These are phyloP conservation scores for Schwanniomyces pseudopolymorphus DNA, from an alignment of 805 yeast species.

Conservation along the genomic window DNA sequence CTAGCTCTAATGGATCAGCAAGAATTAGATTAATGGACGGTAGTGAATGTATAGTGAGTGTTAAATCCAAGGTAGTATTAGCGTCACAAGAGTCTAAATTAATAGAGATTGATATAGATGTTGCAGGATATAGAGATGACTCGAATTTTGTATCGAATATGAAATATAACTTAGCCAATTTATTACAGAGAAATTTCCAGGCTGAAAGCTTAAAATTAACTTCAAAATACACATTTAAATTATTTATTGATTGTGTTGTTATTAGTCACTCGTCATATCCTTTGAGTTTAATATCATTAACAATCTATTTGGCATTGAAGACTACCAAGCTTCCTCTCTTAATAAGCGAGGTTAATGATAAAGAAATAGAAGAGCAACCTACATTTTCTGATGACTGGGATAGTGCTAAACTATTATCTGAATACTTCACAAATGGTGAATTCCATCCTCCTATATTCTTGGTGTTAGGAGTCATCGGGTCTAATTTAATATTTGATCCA, in stretches of 20 bases:
- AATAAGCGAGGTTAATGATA: slow-evolving; percentile 66
- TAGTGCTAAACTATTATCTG: slow-evolving; percentile 48
- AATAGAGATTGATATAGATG: slow-evolving; percentile 75
- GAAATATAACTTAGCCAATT: slow-evolving; percentile 57
- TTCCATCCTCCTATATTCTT: slow-evolving; percentile 76
- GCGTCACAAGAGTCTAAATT: slow-evolving; percentile 43
- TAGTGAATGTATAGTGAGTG: slow-evolving; percentile 87
- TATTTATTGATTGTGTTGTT: slow-evolving; percentile 78
- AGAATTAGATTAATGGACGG: slow-evolving; percentile 86
- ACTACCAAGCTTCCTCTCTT: slow-evolving; percentile 75
- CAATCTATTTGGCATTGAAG: slow-evolving; percentile 76
- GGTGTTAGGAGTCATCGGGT: slow-evolving; percentile 72
- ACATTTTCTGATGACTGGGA: slow-evolving; percentile 89
- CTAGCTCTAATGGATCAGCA: slow-evolving; percentile 90
- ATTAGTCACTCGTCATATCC: slow-evolving; percentile 81
- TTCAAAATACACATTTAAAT: slow-evolving; percentile 69
- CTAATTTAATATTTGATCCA: slow-evolving; percentile 76
- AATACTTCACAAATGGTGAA: slow-evolving; percentile 20
- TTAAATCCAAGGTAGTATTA: slow-evolving; percentile 77
- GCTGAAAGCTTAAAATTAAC: slow-evolving; percentile 58
- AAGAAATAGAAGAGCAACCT: slow-evolving; percentile 82
- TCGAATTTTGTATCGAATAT: slow-evolving; percentile 65
- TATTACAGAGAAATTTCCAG: slow-evolving; percentile 55
- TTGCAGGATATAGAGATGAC: slow-evolving; percentile 80
- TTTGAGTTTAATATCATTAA: slow-evolving; percentile 73